Evolutionary conservation across 495 filamentous ascomycete genomes (phyloP).

Genomic region (Viridothelium virens): DNA sequence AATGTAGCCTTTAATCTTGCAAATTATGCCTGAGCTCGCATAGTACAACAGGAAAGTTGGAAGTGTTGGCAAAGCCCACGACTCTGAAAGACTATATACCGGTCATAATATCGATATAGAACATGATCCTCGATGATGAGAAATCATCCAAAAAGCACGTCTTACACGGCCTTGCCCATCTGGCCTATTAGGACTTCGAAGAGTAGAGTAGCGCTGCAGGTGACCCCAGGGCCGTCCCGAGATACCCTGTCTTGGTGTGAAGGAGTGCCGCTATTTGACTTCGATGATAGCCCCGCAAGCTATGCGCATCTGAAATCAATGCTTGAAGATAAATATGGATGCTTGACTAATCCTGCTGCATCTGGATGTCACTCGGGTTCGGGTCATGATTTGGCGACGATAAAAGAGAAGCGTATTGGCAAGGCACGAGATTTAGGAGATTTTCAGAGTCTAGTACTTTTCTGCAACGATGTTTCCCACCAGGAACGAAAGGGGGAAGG

Average conservation of each 20-base stretch:
- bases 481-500: too few relatives aligned
- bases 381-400: background rate
- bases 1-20: background rate
- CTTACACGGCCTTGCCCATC: background rate
- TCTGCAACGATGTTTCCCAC: too few relatives aligned
- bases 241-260: background rate
- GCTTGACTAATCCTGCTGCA: background rate
- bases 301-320: background rate
- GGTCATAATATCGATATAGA: background rate
- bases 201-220: background rate
- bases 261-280: background rate
- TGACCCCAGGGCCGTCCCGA: background rate
- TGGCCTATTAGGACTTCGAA: background rate
- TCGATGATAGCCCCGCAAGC: too few relatives aligned
- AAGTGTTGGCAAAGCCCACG: background rate
- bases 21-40: background rate
- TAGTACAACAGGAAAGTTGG: background rate
- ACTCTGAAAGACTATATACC: background rate
- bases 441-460: too few relatives aligned
- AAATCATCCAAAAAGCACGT: slow-evolving; percentile 4
- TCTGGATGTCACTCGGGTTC: background rate
- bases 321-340: background rate
- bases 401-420: background rate
- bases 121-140: background rate
- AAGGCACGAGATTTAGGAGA: background rate